Base-by-base conservation (phyloP, 176 grass and related monocot genomes). In the Zizania latifolia region DNA sequence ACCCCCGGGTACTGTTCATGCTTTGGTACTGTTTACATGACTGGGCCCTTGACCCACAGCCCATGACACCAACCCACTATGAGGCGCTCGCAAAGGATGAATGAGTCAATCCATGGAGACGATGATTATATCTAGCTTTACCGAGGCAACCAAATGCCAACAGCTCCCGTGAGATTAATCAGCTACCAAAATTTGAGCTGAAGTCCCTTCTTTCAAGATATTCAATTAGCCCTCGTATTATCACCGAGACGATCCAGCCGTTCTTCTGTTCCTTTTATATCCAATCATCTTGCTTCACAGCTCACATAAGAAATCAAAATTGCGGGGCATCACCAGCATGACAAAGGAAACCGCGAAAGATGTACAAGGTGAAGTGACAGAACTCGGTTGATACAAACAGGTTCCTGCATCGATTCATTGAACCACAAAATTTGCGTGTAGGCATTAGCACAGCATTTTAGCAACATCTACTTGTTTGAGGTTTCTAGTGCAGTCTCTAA, bases 401-500 rank as follows among this genome's bases (percentile, higher is more conserved):
- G 53, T 74, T 39, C 59, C 45, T 33, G 54, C 70, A 55, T 21
- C 1, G 74, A 34, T 33, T 40, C 70, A 55, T 21, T 2, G 74
- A 34, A 28, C 68, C 43, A 53, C 54, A 79, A 63, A 75, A 5
- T 68, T 68, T 34, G 26, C 4, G 10, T 27, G 14, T 10, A 45
- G 8, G 8, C 23, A 39, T 40, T 38, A 24, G 61, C 23, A 12
- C 59, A 10, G 1, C 12, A 40, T 64, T 24, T 9, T 32, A 19
- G 9, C 54, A 32, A 54, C 6, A 32, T 36, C 45, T 78, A 93
- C 65, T 93, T 82, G 27, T 78, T 86, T 70, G 77, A 70, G 83
- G 45, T 81, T 79, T 77, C 83, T 34, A 90, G 17, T 56, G 93
- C 86, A 65, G 86, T 88, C 72, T 94, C 89, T 27, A 99, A 58